phyloP scores from a whole-genome alignment of 257 asterid species.

The Nicotiana paniculata region DNA sequence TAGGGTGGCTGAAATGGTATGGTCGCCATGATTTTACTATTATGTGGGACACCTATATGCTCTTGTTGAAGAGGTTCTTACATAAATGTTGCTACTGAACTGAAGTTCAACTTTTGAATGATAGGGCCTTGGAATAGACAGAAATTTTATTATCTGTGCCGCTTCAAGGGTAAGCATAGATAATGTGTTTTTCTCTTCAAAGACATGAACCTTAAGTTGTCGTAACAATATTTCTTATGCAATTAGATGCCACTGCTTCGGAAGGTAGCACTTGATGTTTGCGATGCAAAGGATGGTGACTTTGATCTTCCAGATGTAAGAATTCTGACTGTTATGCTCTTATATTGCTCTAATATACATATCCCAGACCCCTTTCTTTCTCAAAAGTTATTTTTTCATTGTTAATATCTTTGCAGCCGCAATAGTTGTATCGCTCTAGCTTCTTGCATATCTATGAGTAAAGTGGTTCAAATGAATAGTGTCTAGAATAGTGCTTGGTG shows the following conservation, averaged over 20 bases:
- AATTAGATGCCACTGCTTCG: slow-evolving; percentile 82
- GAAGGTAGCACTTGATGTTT: slow-evolving; percentile 63
- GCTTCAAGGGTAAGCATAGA: slow-evolving; percentile 47
- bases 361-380: not conserved
- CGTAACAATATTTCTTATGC: not conserved
- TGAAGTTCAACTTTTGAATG: slow-evolving; percentile 12
- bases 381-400: not conserved
- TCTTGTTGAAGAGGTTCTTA: not conserved
- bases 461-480: not conserved
- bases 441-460: not conserved
- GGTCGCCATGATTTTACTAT: not conserved
- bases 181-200: not conserved
- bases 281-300: slow-evolving; percentile 75
- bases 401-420: not conserved
- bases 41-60: not conserved
- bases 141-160: slow-evolving; percentile 45
- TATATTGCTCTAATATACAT: not conserved
- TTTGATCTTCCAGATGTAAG: slow-evolving; percentile 77
- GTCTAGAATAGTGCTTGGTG: not conserved
- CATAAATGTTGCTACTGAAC: not conserved
- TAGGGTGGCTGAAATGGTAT: not conserved
- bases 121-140: slow-evolving; percentile 66
- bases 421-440: not conserved
- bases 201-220: not conserved
- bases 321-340: not conserved